These are phyloP conservation scores for Coemansia sp. DNA, from an alignment of 192 early-diverging fungal genomes.

Conservation along the genomic window DNA sequence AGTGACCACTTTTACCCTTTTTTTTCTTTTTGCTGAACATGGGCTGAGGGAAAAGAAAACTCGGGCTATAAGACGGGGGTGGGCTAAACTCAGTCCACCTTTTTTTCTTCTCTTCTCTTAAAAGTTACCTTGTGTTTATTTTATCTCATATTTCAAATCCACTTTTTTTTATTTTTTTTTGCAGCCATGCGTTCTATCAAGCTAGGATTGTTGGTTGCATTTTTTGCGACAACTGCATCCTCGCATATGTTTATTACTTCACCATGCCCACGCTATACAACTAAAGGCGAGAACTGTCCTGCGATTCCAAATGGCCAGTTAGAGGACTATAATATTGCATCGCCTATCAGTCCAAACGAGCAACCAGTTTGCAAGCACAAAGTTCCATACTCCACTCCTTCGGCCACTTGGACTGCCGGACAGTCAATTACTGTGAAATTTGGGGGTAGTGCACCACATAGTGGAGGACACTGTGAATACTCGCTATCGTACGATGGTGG, in stretches of 20 bases:
- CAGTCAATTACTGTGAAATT: slow-evolving; percentile 51
- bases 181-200: not conserved
- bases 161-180: not conserved
- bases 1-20: not conserved
- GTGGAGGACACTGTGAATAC: slow-evolving; percentile 68
- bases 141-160: not conserved
- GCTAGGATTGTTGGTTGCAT: not conserved
- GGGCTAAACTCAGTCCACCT: not conserved
- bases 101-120: not conserved
- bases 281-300: not conserved
- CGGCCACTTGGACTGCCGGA: slow-evolving; percentile 54
- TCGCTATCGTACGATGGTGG: slow-evolving; percentile 64
- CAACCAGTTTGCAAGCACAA: slow-evolving; percentile 22
- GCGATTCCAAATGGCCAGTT: slow-evolving; percentile 5
- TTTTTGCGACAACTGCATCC: not conserved
- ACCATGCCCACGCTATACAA: slow-evolving; percentile 47
- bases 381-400: slow-evolving; percentile 1
- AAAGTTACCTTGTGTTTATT: not conserved
- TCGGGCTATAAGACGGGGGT: not conserved
- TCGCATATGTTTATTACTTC: slow-evolving; percentile 45
- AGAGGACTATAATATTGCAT: slow-evolving; percentile 6
- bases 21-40: not conserved
- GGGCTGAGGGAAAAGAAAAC: not conserved
- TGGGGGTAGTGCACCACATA: slow-evolving; percentile 30
- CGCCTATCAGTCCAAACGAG: slow-evolving; percentile 5